A percentile compares a stretch with the other conserved stretches of the same genome.
These are phyloP conservation scores for Taphrina wiesneri DNA, from an alignment of 1,139 yeast species.

Conservation along the genomic window DNA sequence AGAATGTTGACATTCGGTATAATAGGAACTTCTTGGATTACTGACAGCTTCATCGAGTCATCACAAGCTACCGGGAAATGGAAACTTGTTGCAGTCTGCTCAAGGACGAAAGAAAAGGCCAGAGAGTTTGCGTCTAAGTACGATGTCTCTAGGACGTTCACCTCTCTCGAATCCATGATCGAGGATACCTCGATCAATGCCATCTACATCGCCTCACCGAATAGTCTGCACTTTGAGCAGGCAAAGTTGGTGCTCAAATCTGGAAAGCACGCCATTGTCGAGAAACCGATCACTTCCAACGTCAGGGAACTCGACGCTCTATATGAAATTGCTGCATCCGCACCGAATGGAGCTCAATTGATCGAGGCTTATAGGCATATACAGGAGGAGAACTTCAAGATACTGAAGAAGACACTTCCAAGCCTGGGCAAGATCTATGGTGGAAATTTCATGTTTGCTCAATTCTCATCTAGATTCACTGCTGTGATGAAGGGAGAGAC, in stretches of 20 bases:
- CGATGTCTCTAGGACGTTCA: constrained; percentile 5
- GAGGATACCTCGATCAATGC: constrained; percentile 54
- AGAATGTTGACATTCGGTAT: constrained; percentile 29
- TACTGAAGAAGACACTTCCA: background rate
- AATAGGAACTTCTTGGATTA: constrained; percentile 32
- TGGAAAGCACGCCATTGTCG: constrained; percentile 61
- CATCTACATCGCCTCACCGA: constrained; percentile 65
- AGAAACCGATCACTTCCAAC: constrained; percentile 62
- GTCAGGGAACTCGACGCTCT: constrained; percentile 52
- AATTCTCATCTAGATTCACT: constrained; percentile 16
- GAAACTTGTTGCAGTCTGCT: constrained; percentile 24
- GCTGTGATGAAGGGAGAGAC: constrained; percentile 27
- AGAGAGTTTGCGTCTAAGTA: constrained; percentile 11
- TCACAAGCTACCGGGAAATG: constrained; percentile 20
- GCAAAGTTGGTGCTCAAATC: constrained; percentile 54
- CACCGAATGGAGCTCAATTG: constrained; percentile 18
- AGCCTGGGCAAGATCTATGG: constrained; percentile 19
- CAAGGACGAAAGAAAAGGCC: constrained; percentile 15
- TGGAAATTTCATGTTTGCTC: constrained; percentile 17
- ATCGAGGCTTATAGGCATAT: constrained; percentile 30
- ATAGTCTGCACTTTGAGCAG: constrained; percentile 57
- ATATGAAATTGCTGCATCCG: constrained; percentile 1
- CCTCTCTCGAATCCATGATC: constrained; percentile 48
- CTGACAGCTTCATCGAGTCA: constrained; percentile 28
- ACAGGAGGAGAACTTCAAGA: constrained; percentile 26